These are phyloP conservation scores for Cavenderia fasciculata DNA, from an alignment of 78 protist genomes.

Conservation along the genomic window DNA sequence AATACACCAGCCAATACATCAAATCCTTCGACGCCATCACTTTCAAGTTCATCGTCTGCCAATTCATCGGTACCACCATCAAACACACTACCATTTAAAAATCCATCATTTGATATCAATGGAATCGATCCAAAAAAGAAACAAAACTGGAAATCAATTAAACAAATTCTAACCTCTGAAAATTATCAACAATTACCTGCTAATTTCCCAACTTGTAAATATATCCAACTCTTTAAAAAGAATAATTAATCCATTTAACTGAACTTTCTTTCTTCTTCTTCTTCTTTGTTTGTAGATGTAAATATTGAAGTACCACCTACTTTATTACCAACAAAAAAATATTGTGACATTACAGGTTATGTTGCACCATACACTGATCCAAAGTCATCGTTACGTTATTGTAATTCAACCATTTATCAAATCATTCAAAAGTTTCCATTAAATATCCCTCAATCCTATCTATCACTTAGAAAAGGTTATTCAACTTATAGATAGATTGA, in stretches of 20 bases:
- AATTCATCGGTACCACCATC: not conserved
- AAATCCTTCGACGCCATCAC: not conserved
- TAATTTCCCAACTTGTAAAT: constrained; percentile 35
- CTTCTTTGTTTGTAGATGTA: constrained; percentile 18
- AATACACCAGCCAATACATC: not conserved
- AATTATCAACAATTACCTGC: not conserved
- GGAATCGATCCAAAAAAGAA: constrained; percentile 2
- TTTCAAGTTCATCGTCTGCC: not conserved
- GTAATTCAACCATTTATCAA: constrained; percentile 33
- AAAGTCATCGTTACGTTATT: constrained; percentile 38
- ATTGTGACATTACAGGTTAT: constrained; percentile 30
- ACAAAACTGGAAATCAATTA: constrained; percentile 35
- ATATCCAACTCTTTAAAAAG: not conserved
- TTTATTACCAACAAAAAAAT: not conserved
- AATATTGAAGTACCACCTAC: constrained; percentile 42
- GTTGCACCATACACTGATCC: constrained; percentile 26
- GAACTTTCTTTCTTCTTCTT: too few species aligned
- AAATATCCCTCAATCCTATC: constrained; percentile 30
- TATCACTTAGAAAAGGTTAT: constrained; percentile 10
- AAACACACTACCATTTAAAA: constrained; percentile 44
- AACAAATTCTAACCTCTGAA: constrained; percentile 40
- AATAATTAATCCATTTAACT: not conserved
- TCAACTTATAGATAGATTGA: too few species aligned
- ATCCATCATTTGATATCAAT: constrained; percentile 12
- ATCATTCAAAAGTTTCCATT: constrained; percentile 24